phyloP scores from a whole-genome alignment of 23 red algal species.

The Gracilaria caudata region DNA sequence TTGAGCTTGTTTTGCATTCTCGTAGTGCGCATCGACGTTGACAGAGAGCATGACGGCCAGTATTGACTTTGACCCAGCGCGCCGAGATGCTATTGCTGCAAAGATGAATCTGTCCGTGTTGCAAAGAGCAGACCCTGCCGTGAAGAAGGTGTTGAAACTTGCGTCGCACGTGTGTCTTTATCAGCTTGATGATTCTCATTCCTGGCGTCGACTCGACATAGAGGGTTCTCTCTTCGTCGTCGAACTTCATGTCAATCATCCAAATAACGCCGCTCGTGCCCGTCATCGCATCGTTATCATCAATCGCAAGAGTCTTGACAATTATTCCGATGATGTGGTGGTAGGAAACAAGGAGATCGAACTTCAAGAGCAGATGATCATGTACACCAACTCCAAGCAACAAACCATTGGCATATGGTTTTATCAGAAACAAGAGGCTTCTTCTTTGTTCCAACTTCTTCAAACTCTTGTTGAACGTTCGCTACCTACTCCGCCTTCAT shows the following conservation, averaged over 20 bases:
- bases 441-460: constrained; percentile 20
- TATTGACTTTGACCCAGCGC: constrained; percentile 43
- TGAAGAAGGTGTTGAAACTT: constrained; percentile 31
- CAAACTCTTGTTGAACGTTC: constrained; percentile 17
- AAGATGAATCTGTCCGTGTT: constrained; percentile 66
- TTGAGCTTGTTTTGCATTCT: no score
- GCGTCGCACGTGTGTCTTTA: constrained; percentile 68
- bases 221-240: constrained; percentile 70
- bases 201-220: constrained; percentile 62
- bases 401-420: constrained; percentile 55
- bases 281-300: constrained; percentile 64
- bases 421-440: constrained; percentile 34
- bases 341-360: constrained; percentile 63
- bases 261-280: constrained; percentile 30
- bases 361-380: constrained; percentile 62
- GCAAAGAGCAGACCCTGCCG: constrained; percentile 49
- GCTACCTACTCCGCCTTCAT: background rate
- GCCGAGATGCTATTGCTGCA: constrained; percentile 60
- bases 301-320: constrained; percentile 57
- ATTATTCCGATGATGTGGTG: constrained; percentile 61
- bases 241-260: constrained; percentile 21
- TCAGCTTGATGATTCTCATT: constrained; percentile 23
- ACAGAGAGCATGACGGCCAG: constrained; percentile 57
- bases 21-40: no score
- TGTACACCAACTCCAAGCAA: constrained; percentile 62